phyloP scores from a whole-genome alignment of 2,329 filamentous ascomycete genomes.

The Ophiobolus disseminans region DNA sequence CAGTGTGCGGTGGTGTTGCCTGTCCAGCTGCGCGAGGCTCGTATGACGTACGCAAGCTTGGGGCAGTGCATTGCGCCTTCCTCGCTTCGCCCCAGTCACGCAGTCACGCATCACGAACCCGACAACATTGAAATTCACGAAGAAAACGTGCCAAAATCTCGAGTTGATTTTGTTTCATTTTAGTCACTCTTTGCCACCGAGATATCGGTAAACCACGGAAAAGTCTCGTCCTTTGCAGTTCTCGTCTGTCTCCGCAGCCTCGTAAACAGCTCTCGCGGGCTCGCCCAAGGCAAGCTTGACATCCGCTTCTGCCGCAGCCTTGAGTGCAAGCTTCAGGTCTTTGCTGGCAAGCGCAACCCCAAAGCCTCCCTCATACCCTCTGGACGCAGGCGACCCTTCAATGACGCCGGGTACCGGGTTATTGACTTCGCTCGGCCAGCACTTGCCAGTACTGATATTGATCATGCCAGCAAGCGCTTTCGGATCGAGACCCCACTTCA shows the following conservation, averaged over 20 bases:
- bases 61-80: no score
- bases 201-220: conserved; percentile 58
- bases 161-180: background rate
- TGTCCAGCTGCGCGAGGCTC: conserved; percentile 2
- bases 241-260: conserved; percentile 52
- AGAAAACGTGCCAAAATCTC: no score
- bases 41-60: conserved; percentile 9
- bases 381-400: conserved; percentile 73
- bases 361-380: conserved; percentile 68
- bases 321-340: conserved; percentile 57
- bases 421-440: conserved; percentile 96
- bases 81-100: background rate
- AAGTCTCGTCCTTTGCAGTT: conserved; percentile 59
- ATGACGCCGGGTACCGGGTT: conserved; percentile 91
- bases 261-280: conserved; percentile 55
- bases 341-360: conserved; percentile 59
- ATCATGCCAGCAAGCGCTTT: conserved; percentile 81
- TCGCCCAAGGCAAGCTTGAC: conserved; percentile 56
- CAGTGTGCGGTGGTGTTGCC: conserved; percentile 6
- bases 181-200: conserved; percentile 55
- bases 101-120: background rate
- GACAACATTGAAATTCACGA: no score
- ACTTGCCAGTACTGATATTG: conserved; percentile 91
- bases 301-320: conserved; percentile 53
- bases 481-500: conserved; percentile 68